Evolutionary conservation across 768 basidiomycete genomes (phyloP), one percentile per base, ranked within the genome.

Genomic region (Lyophyllum atratum): DNA sequence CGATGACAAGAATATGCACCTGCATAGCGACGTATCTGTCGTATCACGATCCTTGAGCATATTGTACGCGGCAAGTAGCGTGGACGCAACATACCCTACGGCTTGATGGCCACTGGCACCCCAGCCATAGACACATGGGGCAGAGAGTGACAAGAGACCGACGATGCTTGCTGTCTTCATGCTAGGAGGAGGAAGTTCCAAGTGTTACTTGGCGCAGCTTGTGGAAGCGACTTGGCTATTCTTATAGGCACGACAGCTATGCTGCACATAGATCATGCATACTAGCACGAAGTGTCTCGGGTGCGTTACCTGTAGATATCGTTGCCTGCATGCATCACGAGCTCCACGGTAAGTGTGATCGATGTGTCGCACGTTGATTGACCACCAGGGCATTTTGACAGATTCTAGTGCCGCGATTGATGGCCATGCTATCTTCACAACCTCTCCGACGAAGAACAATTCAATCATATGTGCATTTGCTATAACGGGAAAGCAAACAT

Each of bases 51-150:
- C 17, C 11, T 29, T 48, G 3, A 52, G 49, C 25, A 25, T 29
- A 37, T 29, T 5, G 9, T 26, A 22, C 43, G 1, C 10, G 10
- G n/a, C 49, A 12, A n/a, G 24, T 43, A 33, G 54, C 5, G n/a
- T 21, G 12, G 29, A 39, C 33, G 51, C 28, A 28, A 64, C 69
- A 43, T 58, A 78, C 74, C 80, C 79, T 39, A 81, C 71, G 26
- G 78, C 67, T 64, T 77, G 68, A 66, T 81, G 79, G 1, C 78
- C 78, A 46, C 63, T 68, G 1, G 71, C 73, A 7, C 80, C 80
- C 79, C 80, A 80, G 17, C 64, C 73, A 45, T 68, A 66, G n/a
- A 63, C 72, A 15, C 59, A 52, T 37, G 57, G 51, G 26, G 59
- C 43, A 52, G 51, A 52, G 31, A 66, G 40, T 29, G 54, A 33